These are phyloP conservation scores for Iris pallida DNA, from an alignment of 116 monocot genomes.

Conservation along the genomic window DNA sequence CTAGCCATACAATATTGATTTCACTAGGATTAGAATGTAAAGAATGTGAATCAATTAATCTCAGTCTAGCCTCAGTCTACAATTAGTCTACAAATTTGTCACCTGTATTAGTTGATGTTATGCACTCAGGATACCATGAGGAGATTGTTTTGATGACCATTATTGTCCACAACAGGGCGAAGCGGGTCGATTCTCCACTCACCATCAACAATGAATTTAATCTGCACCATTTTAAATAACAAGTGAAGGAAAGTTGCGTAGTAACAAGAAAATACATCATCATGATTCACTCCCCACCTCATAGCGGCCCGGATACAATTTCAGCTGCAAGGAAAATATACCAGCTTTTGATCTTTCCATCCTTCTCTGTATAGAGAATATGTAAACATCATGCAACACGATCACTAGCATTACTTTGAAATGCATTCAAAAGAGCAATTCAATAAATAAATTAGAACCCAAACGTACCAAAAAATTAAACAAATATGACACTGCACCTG, in stretches of 20 bases:
- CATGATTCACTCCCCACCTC: slow-evolving; percentile 38
- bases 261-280: too few species aligned
- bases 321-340: slow-evolving; percentile 59
- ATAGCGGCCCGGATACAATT: slow-evolving; percentile 85
- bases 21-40: neutral
- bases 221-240: slow-evolving; percentile 33
- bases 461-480: too few species aligned
- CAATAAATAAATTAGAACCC: too few species aligned
- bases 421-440: too few species aligned
- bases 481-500: too few species aligned
- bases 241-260: too few species aligned
- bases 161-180: slow-evolving; percentile 45
- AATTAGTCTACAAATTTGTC: slow-evolving; percentile 1
- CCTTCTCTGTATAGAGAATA: slow-evolving; percentile 45
- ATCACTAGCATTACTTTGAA: too few species aligned
- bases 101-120: neutral
- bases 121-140: slow-evolving; percentile 38
- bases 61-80: neutral
- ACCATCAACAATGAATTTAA: slow-evolving; percentile 96
- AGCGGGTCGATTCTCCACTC: slow-evolving; percentile 73
- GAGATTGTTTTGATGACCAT: slow-evolving; percentile 78
- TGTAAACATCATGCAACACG: neutral
- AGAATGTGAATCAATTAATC: neutral
- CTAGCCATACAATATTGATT: too few species aligned
- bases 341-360: slow-evolving; percentile 72